Evolutionary conservation across 441 rosid species (phyloP).

Genomic region (Pelargonium cotyledonis): DNA sequence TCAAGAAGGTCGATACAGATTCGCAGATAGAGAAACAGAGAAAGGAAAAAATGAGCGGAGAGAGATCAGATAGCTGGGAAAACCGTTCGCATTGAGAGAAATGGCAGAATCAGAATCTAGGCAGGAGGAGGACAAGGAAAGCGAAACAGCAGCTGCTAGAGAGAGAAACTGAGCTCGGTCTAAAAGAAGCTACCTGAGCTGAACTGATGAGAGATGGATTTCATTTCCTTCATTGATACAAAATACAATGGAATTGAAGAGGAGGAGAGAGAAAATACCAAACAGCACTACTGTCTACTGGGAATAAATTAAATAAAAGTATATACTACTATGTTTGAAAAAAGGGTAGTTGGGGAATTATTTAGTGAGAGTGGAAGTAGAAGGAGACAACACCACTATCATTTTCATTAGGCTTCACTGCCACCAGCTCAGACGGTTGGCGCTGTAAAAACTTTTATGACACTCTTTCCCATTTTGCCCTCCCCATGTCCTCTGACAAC

Average conservation of each 20-base stretch:
- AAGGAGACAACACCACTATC: slow-evolving; percentile 47
- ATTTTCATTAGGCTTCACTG: slow-evolving; percentile 69
- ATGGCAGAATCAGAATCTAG: slow-evolving; percentile 21
- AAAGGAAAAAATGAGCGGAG: background rate
- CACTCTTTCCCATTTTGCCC: slow-evolving; percentile 59
- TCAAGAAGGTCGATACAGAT: background rate
- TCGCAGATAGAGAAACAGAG: slow-evolving; percentile 12
- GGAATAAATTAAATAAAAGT: background rate
- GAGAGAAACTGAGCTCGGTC: slow-evolving; percentile 23
- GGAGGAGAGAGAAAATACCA: slow-evolving; percentile 12
- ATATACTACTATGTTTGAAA: background rate
- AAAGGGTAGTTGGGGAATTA: slow-evolving; percentile 50
- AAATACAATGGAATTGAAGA: background rate
- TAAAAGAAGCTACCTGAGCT: slow-evolving; percentile 16
- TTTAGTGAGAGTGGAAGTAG: slow-evolving; percentile 28
- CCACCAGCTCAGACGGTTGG: slow-evolving; percentile 20
- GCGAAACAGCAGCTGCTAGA: slow-evolving; percentile 32
- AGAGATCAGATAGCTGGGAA: slow-evolving; percentile 6
- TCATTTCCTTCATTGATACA: background rate
- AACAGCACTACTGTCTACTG: background rate
- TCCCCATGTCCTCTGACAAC: slow-evolving; percentile 11
- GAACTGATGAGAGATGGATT: slow-evolving; percentile 11
- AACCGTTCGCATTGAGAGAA: slow-evolving; percentile 36
- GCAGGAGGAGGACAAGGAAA: slow-evolving; percentile 28
- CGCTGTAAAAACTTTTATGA: slow-evolving; percentile 30